Base-by-base conservation (phyloP, 108 stramenopile genomes). In the Cyclotella kingstonii region DNA sequence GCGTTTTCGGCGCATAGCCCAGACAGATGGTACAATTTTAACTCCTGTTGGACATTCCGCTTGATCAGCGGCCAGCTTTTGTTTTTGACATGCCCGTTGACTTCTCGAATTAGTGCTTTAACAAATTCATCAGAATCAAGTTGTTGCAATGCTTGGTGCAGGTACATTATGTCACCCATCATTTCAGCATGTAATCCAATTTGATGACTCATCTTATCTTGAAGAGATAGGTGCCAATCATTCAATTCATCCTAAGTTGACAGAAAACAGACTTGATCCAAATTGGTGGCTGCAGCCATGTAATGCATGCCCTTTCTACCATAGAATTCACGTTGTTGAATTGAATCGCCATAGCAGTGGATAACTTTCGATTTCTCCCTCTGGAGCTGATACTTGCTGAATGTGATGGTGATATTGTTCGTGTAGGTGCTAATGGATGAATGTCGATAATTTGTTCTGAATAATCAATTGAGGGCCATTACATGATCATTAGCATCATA, bases 111-210 rank as follows among this genome's bases (percentile, higher is more conserved):
- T 9, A 70, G 40, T 6, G 77, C 59, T 0, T 54, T 23, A 2
- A 49, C 34, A 36, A 78, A 78, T 15, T 78, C 18, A 0, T n/a
- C 18, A 29, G 53, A 12, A 39, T 78, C 77, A 0, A 59, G 54
- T 51, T 66, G 54, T 19, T 21, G 7, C 18, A 72, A 36, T 2
- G 77, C 71, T 49, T 73, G 51, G 46, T 78, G 54, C 1, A 61
- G 31, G 26, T 72, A 57, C 70, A 78, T 73, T 3, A 45, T 73
- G 60, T 73, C 71, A 19, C 54, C 69, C 26, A 39, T 26, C 60
- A 63, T 62, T 22, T 70, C 52, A 5, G 69, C 53, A 14, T 28
- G 33, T 23, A 70, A 70, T 26, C 60, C 47, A 3, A 70, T 63
- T 3, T 60, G 60, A 28, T 49, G 23, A 0, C 61, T 19, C 61